Evolutionary conservation across 2,329 filamentous ascomycete genomes (phyloP).

Genomic region (Aspergillus sp.): DNA sequence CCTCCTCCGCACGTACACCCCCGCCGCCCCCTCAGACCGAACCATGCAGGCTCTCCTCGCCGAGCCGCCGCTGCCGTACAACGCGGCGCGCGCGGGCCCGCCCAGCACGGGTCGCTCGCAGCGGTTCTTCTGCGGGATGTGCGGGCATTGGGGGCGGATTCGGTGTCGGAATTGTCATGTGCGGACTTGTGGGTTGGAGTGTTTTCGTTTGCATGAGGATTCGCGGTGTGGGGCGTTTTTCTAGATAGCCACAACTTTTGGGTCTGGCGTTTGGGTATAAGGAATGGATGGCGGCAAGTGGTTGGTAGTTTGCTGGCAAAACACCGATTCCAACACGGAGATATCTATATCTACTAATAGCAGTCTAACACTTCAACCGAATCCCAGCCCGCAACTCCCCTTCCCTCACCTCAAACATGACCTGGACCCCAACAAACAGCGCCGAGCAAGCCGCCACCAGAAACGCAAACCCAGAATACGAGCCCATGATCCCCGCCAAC

Average conservation of each 20-base stretch:
- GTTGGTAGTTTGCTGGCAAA: no score
- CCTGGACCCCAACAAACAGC: slow-evolving; percentile 74
- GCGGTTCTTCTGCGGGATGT: slow-evolving; percentile 39
- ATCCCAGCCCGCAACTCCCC: slow-evolving; percentile 74
- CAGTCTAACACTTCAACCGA: slow-evolving; percentile 62
- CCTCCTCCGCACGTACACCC: slow-evolving; percentile 34
- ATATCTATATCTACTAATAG: no score
- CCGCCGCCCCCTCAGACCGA: slow-evolving; percentile 34
- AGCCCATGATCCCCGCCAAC: slow-evolving; percentile 63
- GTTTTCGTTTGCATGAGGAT: slow-evolving; percentile 40
- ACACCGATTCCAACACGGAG: no score
- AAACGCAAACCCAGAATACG: slow-evolving; percentile 68
- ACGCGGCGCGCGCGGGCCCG: slow-evolving; percentile 34
- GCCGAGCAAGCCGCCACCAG: slow-evolving; percentile 60
- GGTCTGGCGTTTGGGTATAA: no score
- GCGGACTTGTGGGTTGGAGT: slow-evolving; percentile 39
- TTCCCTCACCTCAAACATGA: slow-evolving; percentile 96
- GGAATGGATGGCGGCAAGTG: no score
- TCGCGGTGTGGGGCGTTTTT: slow-evolving; percentile 37
- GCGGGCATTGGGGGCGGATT: slow-evolving; percentile 43
- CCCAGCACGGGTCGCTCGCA: slow-evolving; percentile 22
- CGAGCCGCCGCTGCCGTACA: slow-evolving; percentile 40
- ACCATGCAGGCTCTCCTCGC: slow-evolving; percentile 37
- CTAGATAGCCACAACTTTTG: no score
- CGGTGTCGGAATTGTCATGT: slow-evolving; percentile 39